Conservation (phyloP, 2,329 filamentous ascomycete genomes). For the Simplicillium sp. region DNA sequence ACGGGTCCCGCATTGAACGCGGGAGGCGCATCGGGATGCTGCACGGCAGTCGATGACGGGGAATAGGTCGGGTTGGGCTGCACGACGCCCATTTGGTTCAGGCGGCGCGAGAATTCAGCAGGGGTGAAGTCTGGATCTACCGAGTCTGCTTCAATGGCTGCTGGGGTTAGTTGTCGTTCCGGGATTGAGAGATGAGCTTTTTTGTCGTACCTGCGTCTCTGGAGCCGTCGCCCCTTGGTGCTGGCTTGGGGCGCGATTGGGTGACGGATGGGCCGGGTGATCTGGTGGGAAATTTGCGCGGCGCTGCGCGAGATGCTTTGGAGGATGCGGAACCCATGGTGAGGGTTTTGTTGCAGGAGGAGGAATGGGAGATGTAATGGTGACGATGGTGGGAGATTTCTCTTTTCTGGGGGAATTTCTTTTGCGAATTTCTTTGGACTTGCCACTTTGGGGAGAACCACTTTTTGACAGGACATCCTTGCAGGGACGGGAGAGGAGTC, state of each 20-base stretch:
- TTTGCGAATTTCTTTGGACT: neutral
- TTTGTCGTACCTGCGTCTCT: conserved; percentile 9
- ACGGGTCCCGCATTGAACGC: conserved; percentile 13
- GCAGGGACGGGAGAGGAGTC: too few species aligned
- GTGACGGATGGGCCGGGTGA: conserved; percentile 13
- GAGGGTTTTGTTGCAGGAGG: neutral
- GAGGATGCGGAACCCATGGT: conserved; percentile 37
- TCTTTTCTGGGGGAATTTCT: conserved; percentile 3
- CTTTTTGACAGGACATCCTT: too few species aligned
- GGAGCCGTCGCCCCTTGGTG: conserved; percentile 1
- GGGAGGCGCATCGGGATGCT: conserved; percentile 10
- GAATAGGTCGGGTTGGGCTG: conserved; percentile 45
- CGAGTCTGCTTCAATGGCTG: conserved; percentile 30
- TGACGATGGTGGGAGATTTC: neutral
- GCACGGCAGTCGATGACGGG: conserved; percentile 35
- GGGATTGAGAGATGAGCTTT: too few species aligned
- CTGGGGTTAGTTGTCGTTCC: too few species aligned
- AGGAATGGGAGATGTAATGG: neutral
- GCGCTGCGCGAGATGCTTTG: conserved; percentile 28
- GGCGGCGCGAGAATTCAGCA: conserved; percentile 38
- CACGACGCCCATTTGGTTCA: conserved; percentile 44
- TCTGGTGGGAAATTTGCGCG: conserved; percentile 35
- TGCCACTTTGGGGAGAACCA: neutral
- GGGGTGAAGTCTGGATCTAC: conserved; percentile 29
- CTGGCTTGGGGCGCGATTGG: conserved; percentile 3